Evolutionary conservation across 208 protist genomes (phyloP).

Genomic region (Wallacemonas sp.): DNA sequence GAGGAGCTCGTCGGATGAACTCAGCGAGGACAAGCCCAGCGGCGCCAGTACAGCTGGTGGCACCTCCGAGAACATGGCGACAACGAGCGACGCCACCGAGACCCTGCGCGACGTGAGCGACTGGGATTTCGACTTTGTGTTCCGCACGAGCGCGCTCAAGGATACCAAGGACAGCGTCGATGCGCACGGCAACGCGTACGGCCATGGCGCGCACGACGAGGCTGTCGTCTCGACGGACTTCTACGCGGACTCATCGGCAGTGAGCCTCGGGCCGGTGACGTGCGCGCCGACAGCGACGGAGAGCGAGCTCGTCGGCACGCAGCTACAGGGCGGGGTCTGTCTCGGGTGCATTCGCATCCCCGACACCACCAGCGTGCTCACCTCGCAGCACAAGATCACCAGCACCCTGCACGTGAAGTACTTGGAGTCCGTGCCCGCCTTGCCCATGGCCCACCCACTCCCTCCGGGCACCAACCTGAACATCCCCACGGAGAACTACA

Average conservation of each 20-base stretch:
- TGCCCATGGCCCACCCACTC: constrained; percentile 63
- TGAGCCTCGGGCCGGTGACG: background rate
- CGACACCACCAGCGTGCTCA: constrained; percentile 11
- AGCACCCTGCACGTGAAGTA: constrained; percentile 65
- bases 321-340: background rate
- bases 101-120: constrained; percentile 4
- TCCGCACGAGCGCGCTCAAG: constrained; percentile 37
- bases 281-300: background rate
- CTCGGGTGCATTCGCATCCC: constrained; percentile 7
- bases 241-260: constrained; percentile 27
- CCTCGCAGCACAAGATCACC: constrained; percentile 8
- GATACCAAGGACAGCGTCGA: constrained; percentile 4
- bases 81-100: background rate
- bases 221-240: constrained; percentile 33
- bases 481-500: constrained; percentile 67
- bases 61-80: background rate
- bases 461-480: constrained; percentile 69
- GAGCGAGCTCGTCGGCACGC: background rate
- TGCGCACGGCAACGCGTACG: constrained; percentile 1
- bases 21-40: constrained; percentile 4
- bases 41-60: constrained; percentile 1
- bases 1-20: background rate
- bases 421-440: constrained; percentile 55
- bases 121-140: constrained; percentile 68
- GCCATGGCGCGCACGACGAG: constrained; percentile 23